phyloP scores from a whole-genome alignment of 345 rosid genomes.

The Eucalyptus curtisii region DNA sequence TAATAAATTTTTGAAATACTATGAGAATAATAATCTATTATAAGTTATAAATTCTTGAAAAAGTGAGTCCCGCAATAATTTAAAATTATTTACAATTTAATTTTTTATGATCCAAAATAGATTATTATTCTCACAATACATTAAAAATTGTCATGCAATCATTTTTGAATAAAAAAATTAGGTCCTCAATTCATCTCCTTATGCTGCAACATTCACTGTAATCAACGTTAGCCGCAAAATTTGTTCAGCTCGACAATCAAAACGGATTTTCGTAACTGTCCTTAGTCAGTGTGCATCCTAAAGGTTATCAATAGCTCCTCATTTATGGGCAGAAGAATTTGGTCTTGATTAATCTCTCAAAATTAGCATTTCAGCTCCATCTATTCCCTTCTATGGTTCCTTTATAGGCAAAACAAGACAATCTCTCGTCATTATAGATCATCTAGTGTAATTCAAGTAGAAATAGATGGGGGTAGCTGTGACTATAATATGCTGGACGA shows the following conservation, averaged over 20 bases:
- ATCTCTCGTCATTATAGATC: background rate
- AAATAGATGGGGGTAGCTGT: background rate
- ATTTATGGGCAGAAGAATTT: background rate
- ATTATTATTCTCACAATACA: background rate
- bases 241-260: background rate
- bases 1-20: too few species aligned
- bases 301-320: background rate
- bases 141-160: fast-evolving
- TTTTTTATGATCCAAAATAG: background rate
- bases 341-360: background rate
- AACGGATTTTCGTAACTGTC: too few species aligned
- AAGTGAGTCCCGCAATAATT: too few species aligned
- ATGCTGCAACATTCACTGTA: background rate
- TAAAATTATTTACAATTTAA: too few species aligned
- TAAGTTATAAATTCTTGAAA: too few species aligned
- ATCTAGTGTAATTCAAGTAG: background rate
- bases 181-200: background rate
- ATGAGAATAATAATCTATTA: too few species aligned
- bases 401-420: background rate
- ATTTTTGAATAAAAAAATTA: too few species aligned
- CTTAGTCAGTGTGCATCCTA: background rate
- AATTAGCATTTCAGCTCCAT: background rate
- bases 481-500: background rate
- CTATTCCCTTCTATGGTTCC: background rate
- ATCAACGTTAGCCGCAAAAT: background rate